These are phyloP conservation scores for Wallacemonas rigidus DNA, from an alignment of 208 protist genomes.

Conservation along the genomic window DNA sequence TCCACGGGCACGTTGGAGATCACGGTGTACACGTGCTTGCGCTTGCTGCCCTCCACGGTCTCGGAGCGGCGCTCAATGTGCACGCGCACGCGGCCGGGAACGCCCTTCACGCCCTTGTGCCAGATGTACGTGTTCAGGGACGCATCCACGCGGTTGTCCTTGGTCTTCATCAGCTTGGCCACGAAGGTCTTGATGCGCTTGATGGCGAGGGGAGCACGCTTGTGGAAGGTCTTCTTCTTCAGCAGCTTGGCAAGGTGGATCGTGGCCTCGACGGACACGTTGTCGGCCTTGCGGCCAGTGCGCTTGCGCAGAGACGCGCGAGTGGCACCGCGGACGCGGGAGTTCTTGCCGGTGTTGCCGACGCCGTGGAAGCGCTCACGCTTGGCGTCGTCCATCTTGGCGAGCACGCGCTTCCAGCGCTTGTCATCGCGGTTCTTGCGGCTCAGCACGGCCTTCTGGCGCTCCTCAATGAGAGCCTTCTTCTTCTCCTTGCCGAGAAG, in stretches of 20 bases:
- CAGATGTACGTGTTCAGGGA: conserved; percentile 97
- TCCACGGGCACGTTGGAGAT: conserved; percentile 87
- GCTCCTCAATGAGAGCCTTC: conserved; percentile 68
- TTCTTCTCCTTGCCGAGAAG: conserved; percentile 87
- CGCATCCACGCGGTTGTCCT: conserved; percentile 97
- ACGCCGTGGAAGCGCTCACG: conserved; percentile 86
- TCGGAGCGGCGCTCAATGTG: conserved; percentile 89
- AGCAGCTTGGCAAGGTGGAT: conserved; percentile 98
- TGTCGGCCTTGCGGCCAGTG: conserved; percentile 84
- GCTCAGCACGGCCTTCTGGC: conserved; percentile 69
- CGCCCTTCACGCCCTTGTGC: conserved; percentile 95
- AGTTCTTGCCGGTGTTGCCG: conserved; percentile 87
- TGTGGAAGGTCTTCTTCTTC: conserved; percentile 96
- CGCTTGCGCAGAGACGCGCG: conserved; percentile 83
- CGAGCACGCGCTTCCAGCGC: conserved; percentile 87
- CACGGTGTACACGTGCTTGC: conserved; percentile 91
- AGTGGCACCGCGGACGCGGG: conserved; percentile 80
- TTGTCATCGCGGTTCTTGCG: conserved; percentile 88
- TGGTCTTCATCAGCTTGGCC: conserved; percentile 95
- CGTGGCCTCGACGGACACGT: conserved; percentile 95
- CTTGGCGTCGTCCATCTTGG: conserved; percentile 87
- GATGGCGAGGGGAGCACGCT: conserved; percentile 96
- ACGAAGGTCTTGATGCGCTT: conserved; percentile 96
- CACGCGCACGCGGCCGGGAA: conserved; percentile 95
- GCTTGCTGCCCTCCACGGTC: conserved; percentile 78